phyloP scores from a whole-genome alignment of 2,329 filamentous ascomycete genomes.

The Aspergillus hiratsukae region DNA sequence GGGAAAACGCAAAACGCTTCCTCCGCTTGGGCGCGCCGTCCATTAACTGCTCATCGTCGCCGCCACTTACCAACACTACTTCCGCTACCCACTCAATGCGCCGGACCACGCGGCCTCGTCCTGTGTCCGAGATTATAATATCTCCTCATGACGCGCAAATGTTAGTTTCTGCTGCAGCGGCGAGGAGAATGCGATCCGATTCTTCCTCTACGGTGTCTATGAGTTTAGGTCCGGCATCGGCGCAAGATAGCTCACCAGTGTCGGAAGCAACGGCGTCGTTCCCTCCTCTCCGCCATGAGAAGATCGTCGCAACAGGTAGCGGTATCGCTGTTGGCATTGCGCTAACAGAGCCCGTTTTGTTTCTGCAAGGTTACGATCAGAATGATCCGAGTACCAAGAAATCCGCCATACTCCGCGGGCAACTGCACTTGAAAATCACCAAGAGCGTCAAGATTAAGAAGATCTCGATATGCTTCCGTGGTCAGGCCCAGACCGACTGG shows the following conservation, averaged over 20 bases:
- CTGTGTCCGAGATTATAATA: constrained; percentile 34
- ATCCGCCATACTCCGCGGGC: constrained; percentile 81
- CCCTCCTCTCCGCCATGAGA: constrained; percentile 41
- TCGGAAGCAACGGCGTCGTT: constrained; percentile 28
- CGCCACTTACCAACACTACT: constrained; percentile 11
- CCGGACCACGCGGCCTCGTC: constrained; percentile 23
- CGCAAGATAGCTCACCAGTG: constrained; percentile 15
- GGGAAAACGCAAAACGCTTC: constrained; percentile 45
- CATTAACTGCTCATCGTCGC: constrained; percentile 15
- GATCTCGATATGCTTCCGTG: constrained; percentile 79
- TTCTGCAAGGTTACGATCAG: constrained; percentile 47
- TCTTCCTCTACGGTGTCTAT: constrained; percentile 26
- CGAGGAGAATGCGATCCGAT: constrained; percentile 23
- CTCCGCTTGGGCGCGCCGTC: constrained; percentile 38
- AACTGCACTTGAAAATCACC: constrained; percentile 72
- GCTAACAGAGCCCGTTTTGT: constrained; percentile 46
- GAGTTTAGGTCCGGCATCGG: constrained; percentile 17
- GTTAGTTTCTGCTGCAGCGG: constrained; percentile 19
- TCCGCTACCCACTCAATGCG: constrained; percentile 19
- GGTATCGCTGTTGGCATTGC: constrained; percentile 45
- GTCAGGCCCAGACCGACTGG: constrained; percentile 87
- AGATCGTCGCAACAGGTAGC: constrained; percentile 46
- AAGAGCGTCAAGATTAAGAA: constrained; percentile 93
- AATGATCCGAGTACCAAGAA: constrained; percentile 54
- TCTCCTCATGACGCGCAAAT: constrained; percentile 31